Evolutionary conservation across 2,329 filamentous ascomycete genomes (phyloP).

Genomic region (Penicillium sp.): DNA sequence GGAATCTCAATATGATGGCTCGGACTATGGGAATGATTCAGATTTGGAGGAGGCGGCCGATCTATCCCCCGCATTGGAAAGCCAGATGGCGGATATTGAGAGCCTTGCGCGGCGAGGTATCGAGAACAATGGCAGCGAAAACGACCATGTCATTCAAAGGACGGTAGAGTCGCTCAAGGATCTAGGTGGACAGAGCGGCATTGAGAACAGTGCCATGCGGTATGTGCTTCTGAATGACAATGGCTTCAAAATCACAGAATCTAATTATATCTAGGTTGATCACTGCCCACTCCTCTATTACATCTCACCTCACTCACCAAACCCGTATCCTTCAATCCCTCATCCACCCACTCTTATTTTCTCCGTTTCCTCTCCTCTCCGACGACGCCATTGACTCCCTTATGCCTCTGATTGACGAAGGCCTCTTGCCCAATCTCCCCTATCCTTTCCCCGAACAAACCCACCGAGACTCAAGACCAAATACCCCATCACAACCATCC

Average conservation of each 20-base stretch:
- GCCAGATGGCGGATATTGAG: conserved; percentile 57
- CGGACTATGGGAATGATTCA: conserved; percentile 58
- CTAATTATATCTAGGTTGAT: conserved; percentile 47
- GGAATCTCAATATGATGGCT: conserved; percentile 56
- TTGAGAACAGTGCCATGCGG: conserved; percentile 59
- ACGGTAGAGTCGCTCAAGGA: conserved; percentile 54
- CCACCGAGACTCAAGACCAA: conserved; percentile 27
- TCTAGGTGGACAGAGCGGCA: conserved; percentile 55
- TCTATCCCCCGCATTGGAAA: conserved; percentile 56
- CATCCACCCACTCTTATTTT: conserved; percentile 59
- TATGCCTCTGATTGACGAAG: conserved; percentile 56
- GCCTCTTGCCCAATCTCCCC: conserved; percentile 54
- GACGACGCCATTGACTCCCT: conserved; percentile 57
- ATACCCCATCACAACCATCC: conserved; percentile 32
- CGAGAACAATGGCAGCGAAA: conserved; percentile 53
- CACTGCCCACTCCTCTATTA: conserved; percentile 59
- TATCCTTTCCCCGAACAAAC: conserved; percentile 40
- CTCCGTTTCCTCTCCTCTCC: conserved; percentile 55
- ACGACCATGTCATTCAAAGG: conserved; percentile 54
- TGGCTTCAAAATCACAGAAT: neutral
- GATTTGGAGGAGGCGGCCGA: conserved; percentile 55
- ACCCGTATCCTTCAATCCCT: conserved; percentile 60
- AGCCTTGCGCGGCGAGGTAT: conserved; percentile 54
- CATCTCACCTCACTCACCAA: conserved; percentile 62
- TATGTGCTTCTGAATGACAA: conserved; percentile 28